These are phyloP conservation scores for Colletotrichum sp. DNA, from an alignment of 2,329 filamentous ascomycete genomes.

Conservation along the genomic window DNA sequence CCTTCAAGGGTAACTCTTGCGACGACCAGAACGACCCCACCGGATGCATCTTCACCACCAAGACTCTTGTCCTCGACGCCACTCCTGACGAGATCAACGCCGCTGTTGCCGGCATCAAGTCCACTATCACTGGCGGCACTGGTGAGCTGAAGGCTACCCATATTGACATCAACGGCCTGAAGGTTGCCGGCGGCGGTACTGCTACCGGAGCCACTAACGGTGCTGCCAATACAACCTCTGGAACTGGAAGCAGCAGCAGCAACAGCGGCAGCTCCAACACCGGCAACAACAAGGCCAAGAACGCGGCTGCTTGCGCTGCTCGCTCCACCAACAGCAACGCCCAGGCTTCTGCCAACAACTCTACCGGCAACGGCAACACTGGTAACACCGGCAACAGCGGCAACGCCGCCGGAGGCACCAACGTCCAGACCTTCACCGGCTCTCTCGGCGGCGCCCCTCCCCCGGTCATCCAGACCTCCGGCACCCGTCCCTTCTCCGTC, in stretches of 20 bases:
- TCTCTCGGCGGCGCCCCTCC: slow-evolving; percentile 45
- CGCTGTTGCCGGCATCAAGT: slow-evolving; percentile 40
- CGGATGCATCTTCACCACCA: slow-evolving; percentile 62
- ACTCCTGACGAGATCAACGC: slow-evolving; percentile 57
- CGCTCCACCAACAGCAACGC: neutral
- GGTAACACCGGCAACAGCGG: neutral
- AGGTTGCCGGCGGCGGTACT: slow-evolving; percentile 22
- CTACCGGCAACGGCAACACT: neutral
- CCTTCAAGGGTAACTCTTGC: slow-evolving; percentile 57
- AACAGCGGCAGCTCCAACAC: neutral
- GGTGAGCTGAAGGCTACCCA: slow-evolving; percentile 31
- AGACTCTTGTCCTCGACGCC: slow-evolving; percentile 59
- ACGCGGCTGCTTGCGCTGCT: neutral
- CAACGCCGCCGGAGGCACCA: slow-evolving; percentile 26
- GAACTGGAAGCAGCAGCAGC: neutral
- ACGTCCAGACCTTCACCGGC: slow-evolving; percentile 53
- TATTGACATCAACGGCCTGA: slow-evolving; percentile 27
- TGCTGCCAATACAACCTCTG: neutral
- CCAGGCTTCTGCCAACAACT: neutral
- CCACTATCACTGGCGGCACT: slow-evolving; percentile 36
- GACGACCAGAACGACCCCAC: slow-evolving; percentile 50
- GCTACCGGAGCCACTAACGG: neutral
- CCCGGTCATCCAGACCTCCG: slow-evolving; percentile 40
- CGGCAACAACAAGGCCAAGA: neutral
- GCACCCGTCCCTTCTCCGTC: slow-evolving; percentile 52